Conservation (phyloP, 2,329 filamentous ascomycete genomes). For the Pseudogymnoascus sp. region DNA sequence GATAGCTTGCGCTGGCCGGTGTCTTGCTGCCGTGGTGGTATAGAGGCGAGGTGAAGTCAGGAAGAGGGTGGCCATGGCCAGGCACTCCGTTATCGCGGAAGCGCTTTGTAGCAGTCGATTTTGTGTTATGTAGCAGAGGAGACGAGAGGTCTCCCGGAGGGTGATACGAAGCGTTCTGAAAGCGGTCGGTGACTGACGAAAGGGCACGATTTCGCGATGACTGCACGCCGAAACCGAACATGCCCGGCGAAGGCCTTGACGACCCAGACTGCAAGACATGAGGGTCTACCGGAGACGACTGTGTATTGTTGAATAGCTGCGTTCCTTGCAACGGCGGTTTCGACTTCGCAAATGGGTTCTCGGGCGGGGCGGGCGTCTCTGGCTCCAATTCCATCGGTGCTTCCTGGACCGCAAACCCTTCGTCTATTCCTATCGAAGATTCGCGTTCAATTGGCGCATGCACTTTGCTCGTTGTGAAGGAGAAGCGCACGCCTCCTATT, state of each 20-base stretch:
- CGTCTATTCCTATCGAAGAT: conserved; percentile 2
- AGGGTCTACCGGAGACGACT: not conserved
- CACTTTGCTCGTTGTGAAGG: not conserved
- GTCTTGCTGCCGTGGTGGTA: not conserved
- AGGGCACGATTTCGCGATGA: not conserved
- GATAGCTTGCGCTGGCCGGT: not conserved
- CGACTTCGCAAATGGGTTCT: conserved; percentile 5
- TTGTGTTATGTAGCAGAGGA: not conserved
- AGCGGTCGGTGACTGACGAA: not conserved
- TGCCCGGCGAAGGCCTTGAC: conserved; percentile 1
- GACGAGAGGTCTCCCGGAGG: not conserved
- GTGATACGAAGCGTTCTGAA: not conserved
- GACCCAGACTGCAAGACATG: not conserved
- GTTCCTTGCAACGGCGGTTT: not conserved
- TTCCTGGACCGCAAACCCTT: not conserved
- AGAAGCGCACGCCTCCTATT: not conserved
- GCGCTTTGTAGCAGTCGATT: not conserved
- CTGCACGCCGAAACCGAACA: not conserved
- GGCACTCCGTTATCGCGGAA: not conserved
- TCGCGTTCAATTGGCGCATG: not conserved
- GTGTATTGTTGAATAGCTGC: conserved; percentile 1
- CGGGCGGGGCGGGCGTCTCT: not conserved
- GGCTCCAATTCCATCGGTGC: not conserved
- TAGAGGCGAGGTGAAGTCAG: not conserved
- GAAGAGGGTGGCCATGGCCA: not conserved